Base-by-base conservation (phyloP, 495 filamentous ascomycete genomes). In the Penicillium longicatenatum region DNA sequence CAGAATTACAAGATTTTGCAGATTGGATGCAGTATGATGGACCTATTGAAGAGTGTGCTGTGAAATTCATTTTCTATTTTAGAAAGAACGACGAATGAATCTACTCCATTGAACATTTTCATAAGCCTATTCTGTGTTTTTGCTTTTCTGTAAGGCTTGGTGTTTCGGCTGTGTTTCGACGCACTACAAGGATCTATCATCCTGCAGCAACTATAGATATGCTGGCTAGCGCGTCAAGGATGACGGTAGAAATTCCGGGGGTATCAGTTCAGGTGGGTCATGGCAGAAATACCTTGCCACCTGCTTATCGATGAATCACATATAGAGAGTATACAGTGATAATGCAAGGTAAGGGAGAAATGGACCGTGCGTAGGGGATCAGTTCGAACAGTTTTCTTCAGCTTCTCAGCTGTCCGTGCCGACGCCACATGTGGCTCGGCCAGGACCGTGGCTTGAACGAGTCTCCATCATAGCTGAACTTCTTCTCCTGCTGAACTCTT, bases 341-440 rank as follows among this genome's bases (percentile, higher is more conserved):
- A n/a, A n/a, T n/a, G n/a, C 16, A 26, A 48, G 22, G 45, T 45
- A 45, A 45, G 42, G 42, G 21, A n/a, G 41, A 4, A 14, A 43
- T n/a, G 4, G 41, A 17, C 41, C 4, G 14, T 43, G 41, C 14
- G 41, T 43, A 17, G 10, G 10, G 19, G n/a, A 21, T 21, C 42
- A 11, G 11, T 22, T 45, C 10, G 21, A 45, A 44, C 43, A 50
- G 33, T 44, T 22, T 20, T 10, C 16, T 20, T 46, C 43, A 26
- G 10, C 45, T 29, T 48, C 50, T 66, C 63, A 66, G 63, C 63
- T 66, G 49, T 54, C 14, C 8, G 43, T 31, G 17, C 2, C 4
- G 33, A 52, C 64, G 64, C 64, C 64, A 63, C 63, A 47, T 58
- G 64, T 66, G 64, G 64, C 64, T 66, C 54, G 57, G 64, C 39